Base-by-base conservation (phyloP, 169 alveolate genomes). In the Plasmodium fragile region DNA sequence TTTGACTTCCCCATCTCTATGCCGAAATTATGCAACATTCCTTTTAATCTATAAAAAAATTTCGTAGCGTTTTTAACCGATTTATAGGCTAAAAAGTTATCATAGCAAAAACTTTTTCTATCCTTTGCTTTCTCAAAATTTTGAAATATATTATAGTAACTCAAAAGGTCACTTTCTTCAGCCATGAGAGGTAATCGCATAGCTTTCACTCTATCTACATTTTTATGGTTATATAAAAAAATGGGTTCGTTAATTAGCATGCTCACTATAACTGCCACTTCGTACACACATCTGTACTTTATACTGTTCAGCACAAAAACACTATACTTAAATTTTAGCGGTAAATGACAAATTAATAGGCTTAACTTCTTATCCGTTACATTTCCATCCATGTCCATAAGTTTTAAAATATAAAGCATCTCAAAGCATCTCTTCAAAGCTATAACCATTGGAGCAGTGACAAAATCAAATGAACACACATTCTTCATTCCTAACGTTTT, bases 341-440 rank as follows among this genome's bases (percentile, higher is more conserved):
- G 94, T 43, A 89, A 53, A 89, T 78, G 81, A 77, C 94, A 89
- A 77, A 89, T 78, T 59, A 89, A 89, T 41, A 89, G 39, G 72
- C 94, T 79, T 89, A 78, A 45, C 59, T 89, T 89, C 73, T 89
- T 89, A 89, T 89, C 94, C 30, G 80, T 75, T 89, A 89, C 45
- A 89, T 89, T 78, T 49, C 94, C 94, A 89, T 89, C 72, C 59
- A 89, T 89, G 81, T 89, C 94, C 89, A 89, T 89, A 18, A 89
- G 53, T 34, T 89, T 77, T 89, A 89, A 89, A 55, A 78, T 89
- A 41, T 78, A 89, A 77, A 89, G 70, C 70, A 89, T 39, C 71
- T 89, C 94, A 30, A 89, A 89, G 45, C 94, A 89, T 89, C 71
- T 89, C 81, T 65, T 77, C 49, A 89, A 78, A 28, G 94, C 28